Evolutionary conservation across 2,329 filamentous ascomycete species (phyloP), one percentile per base, ranked within the genome.

Genomic region (Fusarium austroafricanum): DNA sequence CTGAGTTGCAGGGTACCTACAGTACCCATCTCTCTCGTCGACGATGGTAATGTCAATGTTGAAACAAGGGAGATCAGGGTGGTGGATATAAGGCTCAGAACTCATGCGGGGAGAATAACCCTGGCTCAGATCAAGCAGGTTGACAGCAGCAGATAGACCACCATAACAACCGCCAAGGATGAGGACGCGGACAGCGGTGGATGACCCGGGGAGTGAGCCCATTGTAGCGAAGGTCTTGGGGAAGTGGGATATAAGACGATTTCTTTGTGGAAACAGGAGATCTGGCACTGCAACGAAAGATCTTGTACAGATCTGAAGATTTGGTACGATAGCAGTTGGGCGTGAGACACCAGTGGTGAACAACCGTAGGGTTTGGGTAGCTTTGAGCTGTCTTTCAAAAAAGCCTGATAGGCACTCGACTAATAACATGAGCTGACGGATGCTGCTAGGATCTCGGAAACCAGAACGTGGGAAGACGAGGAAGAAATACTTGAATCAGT

Each of bases 1-100:
- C 21, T 31, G 43, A 40, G 20, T 29, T 14, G 12, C 7, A 8
- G 18, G 9, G 68, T 10, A 79, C 89, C 71, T 82, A 94, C 91
- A 94, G 76, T 89, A 94, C n/a, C 92, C 92, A 81, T 94, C 92
- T n/a, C 90, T 83, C 77, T 94, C 90, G 72, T 94, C 91, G 23
- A 92, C 88, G 21, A 94, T 84, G 21, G 90, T 93, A 50, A 94
- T 89, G 37, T 93, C 85, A 15, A 92, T 78, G 2, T 87, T 83
- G 43, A 90, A 81, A 23, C 81, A 82, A 43, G 82, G 80, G 20
- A 81, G 75, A 29, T 79, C 73, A 67, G 79, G 68, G 71, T 83
- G 70, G 73, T 84, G 79, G 42, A 65, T 59, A 55, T 81, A 81
- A n/a, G 72, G 73, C 33, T 76, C 70, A 20, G 72, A 75, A 46